Percentiles rank a stretch among this genome's conserved stretches.
Evolutionary conservation across 31 red algal species (phyloP).

Genomic region (Odonthalia washingtoniensis): DNA sequence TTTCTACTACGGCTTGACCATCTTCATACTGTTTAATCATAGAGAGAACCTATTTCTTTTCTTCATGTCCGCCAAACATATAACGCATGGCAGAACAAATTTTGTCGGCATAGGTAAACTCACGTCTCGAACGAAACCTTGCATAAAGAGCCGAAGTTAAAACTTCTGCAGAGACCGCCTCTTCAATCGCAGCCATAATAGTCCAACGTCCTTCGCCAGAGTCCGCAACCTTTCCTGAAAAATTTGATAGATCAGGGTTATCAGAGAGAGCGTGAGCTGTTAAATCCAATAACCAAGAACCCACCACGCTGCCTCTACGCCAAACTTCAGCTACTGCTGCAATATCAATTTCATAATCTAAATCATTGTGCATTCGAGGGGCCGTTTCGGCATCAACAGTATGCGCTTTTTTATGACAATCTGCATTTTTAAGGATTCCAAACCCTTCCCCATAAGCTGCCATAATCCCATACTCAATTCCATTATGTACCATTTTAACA

Average conservation of each 20-base stretch:
- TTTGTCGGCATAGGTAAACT: constrained; percentile 7
- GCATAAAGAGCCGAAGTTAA: constrained; percentile 5
- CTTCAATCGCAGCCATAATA: constrained; percentile 13
- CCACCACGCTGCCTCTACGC: constrained; percentile 16
- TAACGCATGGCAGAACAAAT: constrained; percentile 15
- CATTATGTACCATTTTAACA: constrained; percentile 59
- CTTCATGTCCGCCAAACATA: constrained; percentile 22
- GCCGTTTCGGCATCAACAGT: constrained; percentile 19
- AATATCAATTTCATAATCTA: constrained; percentile 23
- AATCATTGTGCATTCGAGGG: neutral
- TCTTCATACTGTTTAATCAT: too few species aligned
- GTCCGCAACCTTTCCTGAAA: constrained; percentile 21
- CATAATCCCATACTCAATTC: constrained; percentile 51
- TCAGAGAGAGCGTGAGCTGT: constrained; percentile 15
- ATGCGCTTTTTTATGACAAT: constrained; percentile 11
- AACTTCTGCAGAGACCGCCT: neutral
- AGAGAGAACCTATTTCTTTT: constrained; percentile 3
- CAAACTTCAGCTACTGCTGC: constrained; percentile 27
- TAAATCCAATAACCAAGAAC: constrained; percentile 19
- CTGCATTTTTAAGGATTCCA: constrained; percentile 1
- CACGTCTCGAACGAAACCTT: constrained; percentile 6
- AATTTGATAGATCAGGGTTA: constrained; percentile 8
- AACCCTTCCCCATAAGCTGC: constrained; percentile 33
- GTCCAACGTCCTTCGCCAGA: constrained; percentile 44
- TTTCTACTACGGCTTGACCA: neutral